Evolutionary conservation across 2,329 filamentous ascomycete genomes (phyloP).

Genomic region (Penicillium sp.): DNA sequence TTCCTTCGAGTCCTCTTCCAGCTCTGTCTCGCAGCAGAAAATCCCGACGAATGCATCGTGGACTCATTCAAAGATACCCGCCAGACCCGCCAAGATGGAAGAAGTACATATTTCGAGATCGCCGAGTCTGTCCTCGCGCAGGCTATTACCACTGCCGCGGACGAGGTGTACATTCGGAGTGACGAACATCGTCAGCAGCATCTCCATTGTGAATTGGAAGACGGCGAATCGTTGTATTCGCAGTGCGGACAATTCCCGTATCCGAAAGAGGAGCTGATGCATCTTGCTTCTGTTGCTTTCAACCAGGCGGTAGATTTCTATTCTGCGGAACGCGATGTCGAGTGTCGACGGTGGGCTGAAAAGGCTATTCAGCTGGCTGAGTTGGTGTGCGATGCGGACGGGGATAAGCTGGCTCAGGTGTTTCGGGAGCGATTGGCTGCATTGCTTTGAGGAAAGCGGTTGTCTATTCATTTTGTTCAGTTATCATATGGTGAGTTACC

Average conservation of each 20-base stretch:
- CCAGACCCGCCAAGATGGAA: not conserved
- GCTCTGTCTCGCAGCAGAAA: too few relatives aligned
- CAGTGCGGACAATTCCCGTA: conserved; percentile 29
- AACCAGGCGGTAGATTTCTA: conserved; percentile 54
- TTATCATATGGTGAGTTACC: too few relatives aligned
- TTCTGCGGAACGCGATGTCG: conserved; percentile 24
- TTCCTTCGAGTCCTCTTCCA: too few relatives aligned
- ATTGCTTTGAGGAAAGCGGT: conserved; percentile 6
- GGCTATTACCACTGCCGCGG: conserved; percentile 23
- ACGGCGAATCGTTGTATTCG: not conserved
- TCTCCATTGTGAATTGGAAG: not conserved
- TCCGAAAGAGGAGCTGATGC: conserved; percentile 52
- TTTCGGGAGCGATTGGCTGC: conserved; percentile 10
- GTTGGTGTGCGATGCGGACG: conserved; percentile 20
- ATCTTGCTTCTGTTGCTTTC: conserved; percentile 51
- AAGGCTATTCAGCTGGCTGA: conserved; percentile 35
- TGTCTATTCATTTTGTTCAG: not conserved
- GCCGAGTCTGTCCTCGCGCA: conserved; percentile 35
- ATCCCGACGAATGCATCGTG: too few relatives aligned
- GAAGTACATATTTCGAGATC: conserved; percentile 20
- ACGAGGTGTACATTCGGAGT: not conserved
- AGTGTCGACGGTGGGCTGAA: conserved; percentile 34
- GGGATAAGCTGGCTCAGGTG: conserved; percentile 2
- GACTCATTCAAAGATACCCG: not conserved
- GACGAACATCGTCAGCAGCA: not conserved